Base-by-base conservation (phyloP, 2,329 filamentous ascomycete species). In the Leptographium lundbergii region DNA sequence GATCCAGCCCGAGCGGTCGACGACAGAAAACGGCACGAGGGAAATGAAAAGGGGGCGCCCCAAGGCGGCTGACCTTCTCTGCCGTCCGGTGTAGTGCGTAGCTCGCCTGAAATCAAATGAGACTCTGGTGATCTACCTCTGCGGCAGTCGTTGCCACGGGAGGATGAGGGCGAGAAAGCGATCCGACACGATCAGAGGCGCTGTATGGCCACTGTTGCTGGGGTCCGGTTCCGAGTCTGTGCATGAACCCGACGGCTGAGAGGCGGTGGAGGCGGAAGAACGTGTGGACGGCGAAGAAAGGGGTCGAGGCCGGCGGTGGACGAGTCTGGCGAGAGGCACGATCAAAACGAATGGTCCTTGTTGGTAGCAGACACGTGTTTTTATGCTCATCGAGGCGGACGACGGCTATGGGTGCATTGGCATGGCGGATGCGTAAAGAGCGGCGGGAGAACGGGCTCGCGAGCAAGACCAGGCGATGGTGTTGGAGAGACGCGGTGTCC, bases 361-460 rank as follows among this genome's bases (percentile, higher is more conserved):
- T 19, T 14, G 48, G 24, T 25, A 51, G 48, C 24, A 27, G 48
- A 51, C 48, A 25, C 47, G 22, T 14, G 51, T n/a, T 36, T 51
- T 36, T 42, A 45, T 45, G 29, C n/a, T 57, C 27, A 27, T n/a
- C 25, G 53, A 59, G 39, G 42, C 32, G n/a, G 47, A 7, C 42
- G 47, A 27, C 52, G 32, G 47, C 54, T 56, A 59, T 17, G 24
- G 58, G 22, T 27, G 47, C 58, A 59, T 53, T 59, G 58, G 47
- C 34, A 57, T 48, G 54, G 36, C 50, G 48, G 19, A 19, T 6
- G 17, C 29, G n/a, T n/a, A n/a, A 36, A n/a, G 39, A n/a, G 17
- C 9, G 45, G 27, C 52, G 52, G 25, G 10, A 57, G 39, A 34
- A 29, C 22, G n/a, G 29, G 24, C 29, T n/a, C 19, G 29, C 9